A percentile compares a stretch with the other conserved stretches of the same genome.
phyloP scores from a whole-genome alignment of 202 grass and related monocot species.

The Zizania palustris region DNA sequence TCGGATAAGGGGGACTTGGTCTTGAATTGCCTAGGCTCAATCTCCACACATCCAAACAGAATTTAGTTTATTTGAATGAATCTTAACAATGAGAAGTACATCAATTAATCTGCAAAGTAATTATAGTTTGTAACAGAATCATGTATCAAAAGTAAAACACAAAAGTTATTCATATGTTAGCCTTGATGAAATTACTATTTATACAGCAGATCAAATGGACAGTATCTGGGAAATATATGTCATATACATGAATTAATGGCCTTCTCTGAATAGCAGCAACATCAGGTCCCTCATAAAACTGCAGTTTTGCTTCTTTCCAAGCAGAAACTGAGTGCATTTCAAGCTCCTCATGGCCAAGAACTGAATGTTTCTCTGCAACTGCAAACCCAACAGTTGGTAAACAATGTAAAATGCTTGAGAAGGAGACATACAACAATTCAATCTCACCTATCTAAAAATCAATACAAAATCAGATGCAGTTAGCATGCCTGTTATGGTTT shows the following conservation, averaged over 20 bases:
- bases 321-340: slow-evolving; percentile 73
- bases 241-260: slow-evolving; percentile 64
- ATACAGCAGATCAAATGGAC: slow-evolving; percentile 28
- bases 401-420: slow-evolving; percentile 13
- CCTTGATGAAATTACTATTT: slow-evolving; percentile 23
- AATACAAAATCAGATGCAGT: slow-evolving; percentile 73
- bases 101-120: slow-evolving; percentile 33
- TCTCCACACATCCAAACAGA: background rate
- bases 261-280: slow-evolving; percentile 50
- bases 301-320: slow-evolving; percentile 77
- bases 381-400: slow-evolving; percentile 31
- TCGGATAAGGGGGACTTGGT: background rate
- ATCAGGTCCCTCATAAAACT: slow-evolving; percentile 40
- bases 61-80: slow-evolving; percentile 9
- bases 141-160: background rate
- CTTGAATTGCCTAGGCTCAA: background rate
- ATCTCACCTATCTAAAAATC: slow-evolving; percentile 66
- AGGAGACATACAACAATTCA: slow-evolving; percentile 26
- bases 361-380: slow-evolving; percentile 68
- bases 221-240: slow-evolving; percentile 23
- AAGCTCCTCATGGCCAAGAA: slow-evolving; percentile 64
- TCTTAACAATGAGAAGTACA: slow-evolving; percentile 1
- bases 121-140: slow-evolving; percentile 2
- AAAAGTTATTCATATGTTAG: background rate
- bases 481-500: slow-evolving; percentile 63